These are phyloP conservation scores for Porodaedalea pini DNA, from an alignment of 1,284 basidiomycete genomes.

Conservation along the genomic window DNA sequence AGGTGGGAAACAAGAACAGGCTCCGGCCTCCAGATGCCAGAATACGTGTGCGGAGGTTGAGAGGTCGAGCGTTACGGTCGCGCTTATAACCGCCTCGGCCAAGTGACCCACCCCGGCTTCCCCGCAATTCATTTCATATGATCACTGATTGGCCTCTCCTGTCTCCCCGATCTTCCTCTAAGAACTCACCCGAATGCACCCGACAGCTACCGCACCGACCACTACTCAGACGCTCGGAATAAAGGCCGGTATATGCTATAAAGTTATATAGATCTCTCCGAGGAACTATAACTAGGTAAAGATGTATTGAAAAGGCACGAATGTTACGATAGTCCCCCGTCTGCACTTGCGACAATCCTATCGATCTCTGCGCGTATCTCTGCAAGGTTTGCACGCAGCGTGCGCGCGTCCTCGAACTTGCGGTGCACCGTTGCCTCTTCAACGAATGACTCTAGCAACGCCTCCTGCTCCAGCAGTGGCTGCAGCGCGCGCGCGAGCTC, in stretches of 20 bases:
- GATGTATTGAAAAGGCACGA: too few relatives aligned
- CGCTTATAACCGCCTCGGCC: not conserved
- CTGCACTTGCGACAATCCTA: conserved; percentile 49
- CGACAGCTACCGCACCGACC: not conserved
- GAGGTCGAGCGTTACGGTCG: not conserved
- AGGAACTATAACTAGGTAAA: too few relatives aligned
- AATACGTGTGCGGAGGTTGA: conserved; percentile 7
- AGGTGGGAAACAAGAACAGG: too few relatives aligned
- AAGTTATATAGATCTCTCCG: too few relatives aligned
- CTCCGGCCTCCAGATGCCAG: too few relatives aligned
- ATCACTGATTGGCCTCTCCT: not conserved
- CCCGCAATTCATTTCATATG: not conserved
- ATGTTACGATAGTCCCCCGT: conserved; percentile 18
- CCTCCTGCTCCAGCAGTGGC: conserved; percentile 87
- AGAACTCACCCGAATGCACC: not conserved
- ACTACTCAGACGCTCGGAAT: too few relatives aligned
- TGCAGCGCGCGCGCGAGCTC: conserved; percentile 71
- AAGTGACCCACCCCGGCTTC: not conserved
- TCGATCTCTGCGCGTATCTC: conserved; percentile 83
- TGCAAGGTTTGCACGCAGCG: conserved; percentile 65
- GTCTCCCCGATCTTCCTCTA: not conserved
- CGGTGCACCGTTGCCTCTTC: conserved; percentile 79
- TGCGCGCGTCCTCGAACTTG: conserved; percentile 88
- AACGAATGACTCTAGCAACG: conserved; percentile 77
- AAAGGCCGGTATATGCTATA: too few relatives aligned